These are phyloP conservation scores for Termitomyces sp. DNA, from an alignment of 768 basidiomycete species.

Conservation along the genomic window DNA sequence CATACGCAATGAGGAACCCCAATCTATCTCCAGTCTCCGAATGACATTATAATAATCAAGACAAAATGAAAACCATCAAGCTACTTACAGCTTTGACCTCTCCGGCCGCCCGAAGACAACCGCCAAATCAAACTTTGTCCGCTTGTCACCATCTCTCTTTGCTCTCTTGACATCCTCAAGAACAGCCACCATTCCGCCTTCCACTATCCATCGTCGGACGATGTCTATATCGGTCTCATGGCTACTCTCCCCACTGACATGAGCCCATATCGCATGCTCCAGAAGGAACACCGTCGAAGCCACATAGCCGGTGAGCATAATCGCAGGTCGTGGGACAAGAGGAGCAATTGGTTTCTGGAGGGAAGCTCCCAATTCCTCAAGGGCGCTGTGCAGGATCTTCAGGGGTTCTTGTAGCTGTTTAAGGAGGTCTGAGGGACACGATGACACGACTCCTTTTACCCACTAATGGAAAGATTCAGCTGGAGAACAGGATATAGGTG, in stretches of 20 bases:
- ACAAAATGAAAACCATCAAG: background rate
- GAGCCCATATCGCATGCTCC: slow-evolving; percentile 66
- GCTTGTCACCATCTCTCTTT: slow-evolving; percentile 17
- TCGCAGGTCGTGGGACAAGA: slow-evolving; percentile 49
- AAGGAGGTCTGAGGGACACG: slow-evolving; percentile 32
- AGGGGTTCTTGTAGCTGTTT: slow-evolving; percentile 24
- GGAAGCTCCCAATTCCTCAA: slow-evolving; percentile 33
- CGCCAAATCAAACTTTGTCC: slow-evolving; percentile 21
- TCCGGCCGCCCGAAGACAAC: slow-evolving; percentile 30
- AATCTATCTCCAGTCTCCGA: too few species aligned
- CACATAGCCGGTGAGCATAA: slow-evolving; percentile 53
- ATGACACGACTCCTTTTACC: slow-evolving; percentile 38
- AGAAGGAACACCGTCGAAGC: slow-evolving; percentile 54
- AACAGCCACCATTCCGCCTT: slow-evolving; percentile 39
- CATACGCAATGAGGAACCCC: background rate
- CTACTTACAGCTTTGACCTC: slow-evolving; percentile 18
- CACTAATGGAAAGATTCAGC: slow-evolving; percentile 34
- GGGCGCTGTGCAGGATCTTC: slow-evolving; percentile 29
- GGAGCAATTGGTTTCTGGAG: slow-evolving; percentile 39
- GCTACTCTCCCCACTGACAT: slow-evolving; percentile 21
- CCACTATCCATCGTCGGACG: slow-evolving; percentile 43
- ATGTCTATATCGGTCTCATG: slow-evolving; percentile 43
- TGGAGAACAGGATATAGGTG: background rate
- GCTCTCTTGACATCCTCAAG: slow-evolving; percentile 29
- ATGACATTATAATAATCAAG: background rate